These are phyloP conservation scores for Didymella segeticola DNA, from an alignment of 2,329 filamentous ascomycete species.

Conservation along the genomic window DNA sequence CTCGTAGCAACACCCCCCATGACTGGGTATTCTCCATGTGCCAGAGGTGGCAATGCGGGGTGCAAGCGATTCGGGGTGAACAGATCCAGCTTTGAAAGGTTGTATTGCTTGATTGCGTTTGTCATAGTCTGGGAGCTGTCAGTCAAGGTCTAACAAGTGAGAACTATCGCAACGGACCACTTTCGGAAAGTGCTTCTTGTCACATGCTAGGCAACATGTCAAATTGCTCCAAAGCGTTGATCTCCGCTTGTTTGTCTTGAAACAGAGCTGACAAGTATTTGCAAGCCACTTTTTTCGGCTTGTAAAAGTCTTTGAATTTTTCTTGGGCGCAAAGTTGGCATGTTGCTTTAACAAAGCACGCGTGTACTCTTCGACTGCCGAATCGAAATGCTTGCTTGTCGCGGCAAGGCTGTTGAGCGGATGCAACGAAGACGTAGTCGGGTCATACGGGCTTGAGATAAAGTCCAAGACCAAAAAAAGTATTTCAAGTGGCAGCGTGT, in stretches of 20 bases:
- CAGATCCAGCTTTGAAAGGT: constrained; percentile 41
- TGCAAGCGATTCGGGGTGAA: constrained; percentile 42
- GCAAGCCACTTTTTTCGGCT: constrained; percentile 36
- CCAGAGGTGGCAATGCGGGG: constrained; percentile 31
- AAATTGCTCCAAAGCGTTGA: constrained; percentile 32
- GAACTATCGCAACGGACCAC: constrained; percentile 25
- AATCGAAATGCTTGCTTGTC: constrained; percentile 31
- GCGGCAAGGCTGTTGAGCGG: constrained; percentile 35
- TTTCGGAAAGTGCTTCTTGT: constrained; percentile 35
- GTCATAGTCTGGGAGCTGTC: constrained; percentile 38
- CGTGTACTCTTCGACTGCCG: constrained; percentile 39
- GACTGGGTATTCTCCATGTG: constrained; percentile 23
- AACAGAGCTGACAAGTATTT: constrained; percentile 38
- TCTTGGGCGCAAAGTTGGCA: constrained; percentile 25
- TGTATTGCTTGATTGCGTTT: constrained; percentile 23
- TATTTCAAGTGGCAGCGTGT: constrained; percentile 36
- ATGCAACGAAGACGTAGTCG: constrained; percentile 10
- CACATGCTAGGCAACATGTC: constrained; percentile 39
- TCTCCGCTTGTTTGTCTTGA: constrained; percentile 29
- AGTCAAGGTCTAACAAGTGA: neutral
- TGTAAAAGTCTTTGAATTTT: constrained; percentile 20
- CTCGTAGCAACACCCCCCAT: constrained; percentile 29
- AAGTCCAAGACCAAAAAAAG: constrained; percentile 39
- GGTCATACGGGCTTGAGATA: constrained; percentile 12
- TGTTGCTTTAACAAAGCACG: constrained; percentile 35